Base-by-base conservation (phyloP, 1,284 basidiomycete species). In the Irpex sp. region DNA sequence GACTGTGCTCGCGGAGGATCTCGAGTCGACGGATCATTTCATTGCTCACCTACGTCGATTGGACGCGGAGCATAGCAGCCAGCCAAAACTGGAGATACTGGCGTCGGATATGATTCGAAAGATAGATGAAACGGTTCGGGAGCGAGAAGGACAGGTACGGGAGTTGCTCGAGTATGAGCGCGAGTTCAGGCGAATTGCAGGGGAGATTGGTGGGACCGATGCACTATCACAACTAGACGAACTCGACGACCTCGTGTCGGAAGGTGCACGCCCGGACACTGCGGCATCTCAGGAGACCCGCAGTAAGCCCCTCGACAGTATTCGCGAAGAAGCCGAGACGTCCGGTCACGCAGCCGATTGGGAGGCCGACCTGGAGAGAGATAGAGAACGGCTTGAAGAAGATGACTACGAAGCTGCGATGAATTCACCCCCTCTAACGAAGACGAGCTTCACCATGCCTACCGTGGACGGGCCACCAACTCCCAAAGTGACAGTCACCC, bases 21-120 rank as follows among this genome's bases (percentile, higher is more conserved):
- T 93, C 15, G 83, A 87, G 68, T 89, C 85, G 56, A 92, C 90
- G 17, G 90, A 93, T 67, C 83, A 85, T 68, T 92, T 93, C 71
- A 81, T 93, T 26, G 70, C 79, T 49, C 87, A 90, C 69, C 79
- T 93, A 46, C 85, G 88, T 58, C 80, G 79, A 21, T 79, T 93
- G 55, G 91, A 93, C 72, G 71, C 76, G 43, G 86, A 88, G 62
- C 69, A 79, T 33, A 76, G 76, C 68, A 62, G 64, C 54, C 86
- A 85, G 67, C 81, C 83, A 31, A 76, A 79, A 53, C 76, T 93
- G 61, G 92, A 93, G 73, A 79, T 75, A 59, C 78, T 90, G 56
- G 89, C 92, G 17, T 84, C 87, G n/a, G 86, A 90, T 67, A 80
- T 92, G 64, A 90, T 93, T 68, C 81, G 90, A 51, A 82, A 83